A percentile compares a stretch with the other conserved stretches of the same genome.
Conservation (phyloP, 2,329 filamentous ascomycete species). For the Colletotrichum plurivorum region DNA sequence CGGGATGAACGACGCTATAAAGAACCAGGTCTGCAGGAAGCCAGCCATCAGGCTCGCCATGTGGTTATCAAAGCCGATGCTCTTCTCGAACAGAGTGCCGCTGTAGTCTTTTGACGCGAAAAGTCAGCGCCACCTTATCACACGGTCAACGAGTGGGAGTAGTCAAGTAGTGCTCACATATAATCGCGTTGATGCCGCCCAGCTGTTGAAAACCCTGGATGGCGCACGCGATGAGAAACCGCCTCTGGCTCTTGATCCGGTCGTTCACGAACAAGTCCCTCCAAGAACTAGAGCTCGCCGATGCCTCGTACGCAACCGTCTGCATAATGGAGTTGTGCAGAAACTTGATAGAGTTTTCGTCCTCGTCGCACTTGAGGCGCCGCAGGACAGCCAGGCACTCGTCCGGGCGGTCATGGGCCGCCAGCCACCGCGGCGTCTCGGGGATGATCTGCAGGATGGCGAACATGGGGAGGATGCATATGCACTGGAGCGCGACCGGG, state of each 20-base stretch:
- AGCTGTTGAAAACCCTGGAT: slow-evolving; percentile 58
- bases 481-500: slow-evolving; percentile 57
- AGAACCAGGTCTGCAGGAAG: slow-evolving; percentile 64
- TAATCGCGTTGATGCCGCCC: slow-evolving; percentile 64
- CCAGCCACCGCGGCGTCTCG: slow-evolving; percentile 60
- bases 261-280: slow-evolving; percentile 50
- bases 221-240: slow-evolving; percentile 50
- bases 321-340: slow-evolving; percentile 51
- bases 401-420: slow-evolving; percentile 53
- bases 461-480: slow-evolving; percentile 57
- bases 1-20: slow-evolving; percentile 57
- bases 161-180: slow-evolving; percentile 49
- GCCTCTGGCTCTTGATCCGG: slow-evolving; percentile 48
- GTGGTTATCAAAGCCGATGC: slow-evolving; percentile 56
- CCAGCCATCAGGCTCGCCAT: slow-evolving; percentile 67
- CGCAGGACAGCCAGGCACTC: slow-evolving; percentile 55
- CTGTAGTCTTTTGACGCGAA: slow-evolving; percentile 54
- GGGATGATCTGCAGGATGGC: slow-evolving; percentile 55
- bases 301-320: slow-evolving; percentile 50
- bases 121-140: neutral
- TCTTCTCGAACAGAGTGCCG: slow-evolving; percentile 61
- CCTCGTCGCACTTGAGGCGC: slow-evolving; percentile 49
- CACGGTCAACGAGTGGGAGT: neutral
- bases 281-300: slow-evolving; percentile 48
- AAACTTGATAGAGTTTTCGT: slow-evolving; percentile 43